Evolutionary conservation across 2,329 filamentous ascomycete species (phyloP).

Genomic region (Sarocladiaceae sp.): DNA sequence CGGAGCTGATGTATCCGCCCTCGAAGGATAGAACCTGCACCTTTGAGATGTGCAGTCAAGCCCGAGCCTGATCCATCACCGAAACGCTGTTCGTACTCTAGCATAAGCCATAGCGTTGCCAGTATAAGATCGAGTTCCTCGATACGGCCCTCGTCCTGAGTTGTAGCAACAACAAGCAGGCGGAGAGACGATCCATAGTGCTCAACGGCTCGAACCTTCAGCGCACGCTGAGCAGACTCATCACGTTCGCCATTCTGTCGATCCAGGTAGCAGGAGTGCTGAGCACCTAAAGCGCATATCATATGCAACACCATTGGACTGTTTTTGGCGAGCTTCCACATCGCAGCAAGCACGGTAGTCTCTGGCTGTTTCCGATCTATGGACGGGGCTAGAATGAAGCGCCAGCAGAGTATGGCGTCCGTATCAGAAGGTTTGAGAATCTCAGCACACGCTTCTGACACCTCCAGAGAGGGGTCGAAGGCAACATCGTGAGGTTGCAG

Average conservation of each 20-base stretch:
- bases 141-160: neutral
- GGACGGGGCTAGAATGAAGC: neutral
- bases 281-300: neutral
- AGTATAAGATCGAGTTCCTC: neutral
- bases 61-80: neutral
- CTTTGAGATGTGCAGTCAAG: neutral
- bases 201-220: neutral
- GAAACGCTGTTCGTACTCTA: neutral
- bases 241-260: neutral
- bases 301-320: neutral
- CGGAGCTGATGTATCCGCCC: neutral
- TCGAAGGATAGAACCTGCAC: neutral
- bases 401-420: neutral
- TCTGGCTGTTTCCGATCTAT: neutral
- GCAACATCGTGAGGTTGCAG: neutral
- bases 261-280: neutral
- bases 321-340: neutral
- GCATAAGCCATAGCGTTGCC: neutral
- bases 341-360: neutral
- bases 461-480: neutral
- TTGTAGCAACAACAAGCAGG: neutral
- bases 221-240: neutral
- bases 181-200: neutral
- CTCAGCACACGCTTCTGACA: neutral
- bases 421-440: neutral